Base-by-base conservation (phyloP, 73 alveolate species). In the Symbiodinium pilosum region DNA sequence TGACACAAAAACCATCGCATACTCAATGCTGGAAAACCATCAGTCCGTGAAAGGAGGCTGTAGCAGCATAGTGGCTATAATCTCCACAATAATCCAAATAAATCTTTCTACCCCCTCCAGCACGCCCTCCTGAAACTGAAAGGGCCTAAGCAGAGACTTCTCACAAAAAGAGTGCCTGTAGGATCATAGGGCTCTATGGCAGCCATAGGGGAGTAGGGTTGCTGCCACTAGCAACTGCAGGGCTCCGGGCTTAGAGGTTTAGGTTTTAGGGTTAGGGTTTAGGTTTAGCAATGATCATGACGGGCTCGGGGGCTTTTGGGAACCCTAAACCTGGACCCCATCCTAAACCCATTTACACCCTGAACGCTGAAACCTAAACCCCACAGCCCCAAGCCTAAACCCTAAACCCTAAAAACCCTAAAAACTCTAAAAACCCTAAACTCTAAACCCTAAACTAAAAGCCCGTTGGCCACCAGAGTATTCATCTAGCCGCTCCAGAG, bases 401-500 rank as follows among this genome's bases (percentile, higher is more conserved):
- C 68, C 68, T 0, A 2, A 51, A 51, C 71, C 71, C 71, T 54
- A 0, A 54, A 54, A 6, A n/a, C n/a, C n/a, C n/a, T n/a, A n/a
- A n/a, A n/a, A n/a, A n/a, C n/a, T n/a, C n/a, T n/a, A n/a, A n/a
- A n/a, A n/a, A n/a, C n/a, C n/a, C n/a, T 30, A 1, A 54, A 0
- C 34, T 0, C 71, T 4, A 54, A 14, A 54, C 28, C 28, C 34
- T 5, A 4, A 0, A 54, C 28, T 4, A 6, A 6, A 54, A 54
- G 26, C 73, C 73, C 73, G 20, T n/a, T 0, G 26, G 26, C 5
- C 73, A 26, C 26, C 73, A 0, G 12, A 1, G 20, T 54, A n/a
- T 9, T 54, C 34, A 2, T 24, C 34, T 2, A 64, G 81, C 18
- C n/a, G 44, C 94, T 38, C 97, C 97, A 3, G 97, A 91, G 21